Base-by-base conservation (phyloP, 495 filamentous ascomycete species). In the Cairneyella variabilis region DNA sequence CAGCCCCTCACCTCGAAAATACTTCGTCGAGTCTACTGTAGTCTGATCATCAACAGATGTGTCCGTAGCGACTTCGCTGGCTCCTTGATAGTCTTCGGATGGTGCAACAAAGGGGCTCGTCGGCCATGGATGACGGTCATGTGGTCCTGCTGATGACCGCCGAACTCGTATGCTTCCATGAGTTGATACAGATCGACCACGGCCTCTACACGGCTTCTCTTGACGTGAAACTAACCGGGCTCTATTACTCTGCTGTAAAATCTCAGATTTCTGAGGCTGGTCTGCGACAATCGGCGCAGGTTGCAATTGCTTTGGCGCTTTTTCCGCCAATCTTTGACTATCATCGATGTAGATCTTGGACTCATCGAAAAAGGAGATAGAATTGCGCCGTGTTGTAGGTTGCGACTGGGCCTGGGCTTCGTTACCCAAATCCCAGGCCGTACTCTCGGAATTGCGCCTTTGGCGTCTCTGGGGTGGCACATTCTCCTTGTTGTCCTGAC, bases 361-460 rank as follows among this genome's bases (percentile, higher is more conserved):
- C n/a, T n/a, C n/a, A n/a, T n/a, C n/a, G 20, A 30, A 14, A 23
- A 37, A 54, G 3, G 56, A 59, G 20, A 45, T 39, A 1, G 57
- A 59, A 16, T 51, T 59, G 16, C 56, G 56, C 26, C 54, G 39
- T 37, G 40, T 44, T 56, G 18, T 45, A 16, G 12, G 12, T 21
- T 48, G 34, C 4, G 45, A n/a, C 16, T 27, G 38, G 9, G 18
- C 8, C 16, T 23, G 34, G 7, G n/a, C 8, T 28, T 47, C 50
- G 1, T 17, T 39, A 26, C 55, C 60, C 14, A 43, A 17, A 23
- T 54, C 39, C 61, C 61, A 64, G 2, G 34, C 40, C 7, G 59
- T 48, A 34, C 58, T 61, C 18, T 65, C 62, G 0, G 62, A 65
- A 38, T 65, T 65, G 41, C 62, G 57, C 51, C 61, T 58, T 26